A percentile compares a stretch with the other conserved stretches of the same genome.
phyloP scores from a whole-genome alignment of 208 protist species.

The Acanthamoeba healyi region DNA sequence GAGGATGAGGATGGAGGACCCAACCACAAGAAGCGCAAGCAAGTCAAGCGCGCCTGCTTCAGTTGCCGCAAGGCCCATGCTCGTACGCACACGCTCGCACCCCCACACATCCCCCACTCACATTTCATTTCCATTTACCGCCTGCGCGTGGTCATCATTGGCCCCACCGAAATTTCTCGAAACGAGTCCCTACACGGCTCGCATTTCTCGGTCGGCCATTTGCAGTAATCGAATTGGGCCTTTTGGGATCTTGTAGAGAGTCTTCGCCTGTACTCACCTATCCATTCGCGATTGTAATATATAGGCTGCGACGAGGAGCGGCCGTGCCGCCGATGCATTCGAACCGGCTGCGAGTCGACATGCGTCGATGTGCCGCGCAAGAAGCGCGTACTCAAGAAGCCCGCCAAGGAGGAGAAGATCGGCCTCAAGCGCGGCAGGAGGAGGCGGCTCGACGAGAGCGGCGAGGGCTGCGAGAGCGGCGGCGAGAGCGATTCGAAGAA shows the following conservation, averaged over 20 bases:
- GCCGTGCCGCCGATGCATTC: neutral
- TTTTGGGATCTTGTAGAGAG: too few species aligned
- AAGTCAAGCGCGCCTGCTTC: conserved; percentile 8
- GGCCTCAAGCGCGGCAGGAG: conserved; percentile 7
- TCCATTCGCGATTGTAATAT: neutral
- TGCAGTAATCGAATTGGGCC: too few species aligned
- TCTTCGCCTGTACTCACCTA: neutral
- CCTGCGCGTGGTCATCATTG: too few species aligned
- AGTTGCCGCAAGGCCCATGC: conserved; percentile 3
- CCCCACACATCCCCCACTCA: neutral
- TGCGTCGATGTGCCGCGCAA: conserved; percentile 3
- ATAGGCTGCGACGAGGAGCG: neutral
- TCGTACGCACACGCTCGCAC: neutral
- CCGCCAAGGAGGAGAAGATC: neutral
- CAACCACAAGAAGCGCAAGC: conserved; percentile 13
- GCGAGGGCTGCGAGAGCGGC: neutral
- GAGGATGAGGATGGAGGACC: conserved; percentile 11
- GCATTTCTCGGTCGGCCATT: too few species aligned
- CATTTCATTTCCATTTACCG: neutral
- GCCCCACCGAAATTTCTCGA: neutral
- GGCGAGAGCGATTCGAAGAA: conserved; percentile 3
- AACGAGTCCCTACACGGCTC: too few species aligned
- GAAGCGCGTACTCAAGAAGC: conserved; percentile 1
- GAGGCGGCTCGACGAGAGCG: neutral
- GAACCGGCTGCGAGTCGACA: neutral